These are phyloP conservation scores for Marasmius oreades DNA, from an alignment of 1,284 basidiomycete species.

Conservation along the genomic window DNA sequence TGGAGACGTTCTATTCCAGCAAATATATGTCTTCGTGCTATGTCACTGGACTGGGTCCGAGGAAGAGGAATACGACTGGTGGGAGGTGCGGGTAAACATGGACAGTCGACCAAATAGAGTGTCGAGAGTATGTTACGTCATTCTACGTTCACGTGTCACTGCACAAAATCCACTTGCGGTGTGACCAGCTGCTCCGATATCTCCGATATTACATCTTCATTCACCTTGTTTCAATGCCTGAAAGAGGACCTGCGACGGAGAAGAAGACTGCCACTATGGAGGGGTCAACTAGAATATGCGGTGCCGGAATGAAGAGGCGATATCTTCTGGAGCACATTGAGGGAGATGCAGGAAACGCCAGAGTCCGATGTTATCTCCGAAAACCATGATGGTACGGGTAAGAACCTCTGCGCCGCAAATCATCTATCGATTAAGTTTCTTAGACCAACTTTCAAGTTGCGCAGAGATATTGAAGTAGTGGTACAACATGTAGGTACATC, in stretches of 20 bases:
- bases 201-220: background rate
- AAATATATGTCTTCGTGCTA: background rate
- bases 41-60: constrained; percentile 1
- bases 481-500: no score
- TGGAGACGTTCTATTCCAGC: background rate
- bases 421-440: no score
- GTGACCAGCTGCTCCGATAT: background rate
- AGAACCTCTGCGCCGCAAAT: no score
- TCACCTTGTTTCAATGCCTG: background rate
- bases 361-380: no score
- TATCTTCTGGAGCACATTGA: background rate
- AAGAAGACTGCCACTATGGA: background rate
- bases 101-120: background rate
- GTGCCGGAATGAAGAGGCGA: background rate
- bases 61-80: constrained; percentile 8
- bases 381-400: no score
- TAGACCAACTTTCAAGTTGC: no score
- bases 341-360: background rate
- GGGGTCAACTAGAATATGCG: background rate
- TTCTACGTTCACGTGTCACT: background rate
- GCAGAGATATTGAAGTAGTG: background rate
- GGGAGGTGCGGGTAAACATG: constrained; percentile 1
- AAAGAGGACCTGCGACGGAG: background rate
- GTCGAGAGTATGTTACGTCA: background rate
- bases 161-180: background rate